These are phyloP conservation scores for Exidia glandulosa DNA, from an alignment of 768 basidiomycete genomes.

Conservation along the genomic window DNA sequence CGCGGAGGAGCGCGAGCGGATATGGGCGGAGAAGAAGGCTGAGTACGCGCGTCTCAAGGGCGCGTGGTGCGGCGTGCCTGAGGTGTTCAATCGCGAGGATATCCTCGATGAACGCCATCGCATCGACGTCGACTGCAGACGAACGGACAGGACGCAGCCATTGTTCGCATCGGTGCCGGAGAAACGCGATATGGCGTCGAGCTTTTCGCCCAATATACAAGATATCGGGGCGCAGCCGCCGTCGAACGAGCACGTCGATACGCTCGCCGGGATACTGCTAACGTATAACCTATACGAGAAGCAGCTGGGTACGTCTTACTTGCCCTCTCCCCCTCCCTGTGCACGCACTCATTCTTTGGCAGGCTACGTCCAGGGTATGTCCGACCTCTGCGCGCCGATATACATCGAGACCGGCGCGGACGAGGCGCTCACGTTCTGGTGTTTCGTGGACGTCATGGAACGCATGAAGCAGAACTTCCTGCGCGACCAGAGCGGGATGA, in stretches of 20 bases:
- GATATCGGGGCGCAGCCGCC: constrained; percentile 84
- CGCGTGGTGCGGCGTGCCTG: constrained; percentile 76
- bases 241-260: constrained; percentile 83
- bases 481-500: constrained; percentile 97
- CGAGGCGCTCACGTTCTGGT: constrained; percentile 91
- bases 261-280: constrained; percentile 73
- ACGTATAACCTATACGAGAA: constrained; percentile 89
- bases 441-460: constrained; percentile 89
- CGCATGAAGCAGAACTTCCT: constrained; percentile 95
- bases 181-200: constrained; percentile 48
- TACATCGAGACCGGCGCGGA: constrained; percentile 87
- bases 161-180: constrained; percentile 51
- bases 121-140: constrained; percentile 92
- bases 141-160: constrained; percentile 90
- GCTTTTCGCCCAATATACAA: constrained; percentile 59
- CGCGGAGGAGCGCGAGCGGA: constrained; percentile 42
- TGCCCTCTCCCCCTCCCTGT: neutral
- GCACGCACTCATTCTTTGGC: constrained; percentile 9
- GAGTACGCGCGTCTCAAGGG: constrained; percentile 61
- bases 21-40: constrained; percentile 58
- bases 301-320: constrained; percentile 55
- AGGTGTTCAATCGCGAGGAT: constrained; percentile 70
- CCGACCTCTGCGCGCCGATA: constrained; percentile 85
- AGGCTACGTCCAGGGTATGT: constrained; percentile 99
- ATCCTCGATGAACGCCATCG: constrained; percentile 88